These are phyloP conservation scores for Nidula niveotomentosa DNA, from an alignment of 1,284 basidiomycete genomes.

Conservation along the genomic window DNA sequence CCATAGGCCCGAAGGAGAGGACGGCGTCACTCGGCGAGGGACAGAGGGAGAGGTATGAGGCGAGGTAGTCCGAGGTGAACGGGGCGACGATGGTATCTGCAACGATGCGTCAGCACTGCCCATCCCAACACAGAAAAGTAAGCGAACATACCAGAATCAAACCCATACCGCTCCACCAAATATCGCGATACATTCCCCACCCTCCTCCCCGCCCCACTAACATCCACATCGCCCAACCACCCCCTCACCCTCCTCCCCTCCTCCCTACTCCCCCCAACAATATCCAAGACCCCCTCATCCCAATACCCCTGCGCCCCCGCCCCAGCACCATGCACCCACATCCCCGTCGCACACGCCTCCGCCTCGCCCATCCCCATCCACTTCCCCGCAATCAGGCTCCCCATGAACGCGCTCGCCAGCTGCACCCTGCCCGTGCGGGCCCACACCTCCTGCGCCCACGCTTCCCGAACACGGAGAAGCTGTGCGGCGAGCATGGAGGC, in stretches of 20 bases:
- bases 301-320: slow-evolving; percentile 57
- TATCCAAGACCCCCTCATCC: slow-evolving; percentile 77
- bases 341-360: slow-evolving; percentile 74
- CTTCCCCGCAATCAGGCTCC: slow-evolving; percentile 67
- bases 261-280: slow-evolving; percentile 71
- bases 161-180: slow-evolving; percentile 76
- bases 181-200: slow-evolving; percentile 70
- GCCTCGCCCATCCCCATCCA: slow-evolving; percentile 73
- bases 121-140: not conserved
- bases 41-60: slow-evolving; percentile 72
- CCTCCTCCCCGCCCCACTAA: slow-evolving; percentile 54
- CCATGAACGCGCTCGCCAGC: slow-evolving; percentile 71
- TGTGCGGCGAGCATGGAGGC: slow-evolving; percentile 71
- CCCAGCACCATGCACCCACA: slow-evolving; percentile 61
- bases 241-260: slow-evolving; percentile 66
- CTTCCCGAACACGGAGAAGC: slow-evolving; percentile 67
- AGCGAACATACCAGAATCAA: slow-evolving; percentile 60
- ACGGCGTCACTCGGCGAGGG: slow-evolving; percentile 71
- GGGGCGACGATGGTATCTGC: slow-evolving; percentile 71
- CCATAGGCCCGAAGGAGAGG: slow-evolving; percentile 77
- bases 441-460: slow-evolving; percentile 73
- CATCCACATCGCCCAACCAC: slow-evolving; percentile 77
- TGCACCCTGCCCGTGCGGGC: slow-evolving; percentile 66
- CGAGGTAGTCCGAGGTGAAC: slow-evolving; percentile 74
- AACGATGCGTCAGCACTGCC: not conserved